Evolutionary conservation across 2,329 filamentous ascomycete species (phyloP).

Genomic region (Pestalotiopsis fici): DNA sequence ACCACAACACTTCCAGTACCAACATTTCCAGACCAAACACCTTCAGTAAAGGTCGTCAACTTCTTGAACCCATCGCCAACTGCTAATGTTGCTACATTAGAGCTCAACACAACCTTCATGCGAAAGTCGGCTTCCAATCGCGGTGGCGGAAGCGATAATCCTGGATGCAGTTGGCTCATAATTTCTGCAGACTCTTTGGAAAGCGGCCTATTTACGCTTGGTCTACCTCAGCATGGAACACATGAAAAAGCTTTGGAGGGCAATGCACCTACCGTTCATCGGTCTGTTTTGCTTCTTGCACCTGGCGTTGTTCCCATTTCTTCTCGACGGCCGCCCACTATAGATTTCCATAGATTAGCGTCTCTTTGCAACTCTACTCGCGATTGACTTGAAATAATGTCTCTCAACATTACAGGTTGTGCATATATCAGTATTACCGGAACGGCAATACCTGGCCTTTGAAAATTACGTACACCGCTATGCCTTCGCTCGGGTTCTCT

Average conservation of each 20-base stretch:
- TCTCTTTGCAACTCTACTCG: too few relatives aligned
- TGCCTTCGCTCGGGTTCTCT: slow-evolving; percentile 20
- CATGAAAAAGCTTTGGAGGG: neutral
- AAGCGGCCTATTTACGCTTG: neutral
- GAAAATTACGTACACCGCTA: slow-evolving; percentile 15
- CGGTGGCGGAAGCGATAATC: slow-evolving; percentile 24
- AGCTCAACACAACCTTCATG: slow-evolving; percentile 24
- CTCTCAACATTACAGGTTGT: too few relatives aligned
- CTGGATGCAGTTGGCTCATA: slow-evolving; percentile 19
- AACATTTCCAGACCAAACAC: slow-evolving; percentile 27
- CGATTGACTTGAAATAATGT: too few relatives aligned
- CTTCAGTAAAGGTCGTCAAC: slow-evolving; percentile 25
- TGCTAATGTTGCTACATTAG: slow-evolving; percentile 25
- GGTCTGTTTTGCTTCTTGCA: neutral
- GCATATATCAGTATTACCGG: too few relatives aligned
- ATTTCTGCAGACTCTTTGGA: slow-evolving; percentile 11
- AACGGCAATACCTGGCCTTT: neutral
- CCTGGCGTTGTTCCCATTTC: slow-evolving; percentile 15
- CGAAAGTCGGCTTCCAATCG: slow-evolving; percentile 27
- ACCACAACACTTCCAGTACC: slow-evolving; percentile 26
- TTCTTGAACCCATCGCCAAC: slow-evolving; percentile 24
- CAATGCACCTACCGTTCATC: neutral
- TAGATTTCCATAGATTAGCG: too few relatives aligned
- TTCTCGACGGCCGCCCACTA: slow-evolving; percentile 25
- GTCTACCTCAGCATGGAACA: neutral